phyloP scores from a whole-genome alignment of 345 rosid species.

The Hevea brasiliensis region DNA sequence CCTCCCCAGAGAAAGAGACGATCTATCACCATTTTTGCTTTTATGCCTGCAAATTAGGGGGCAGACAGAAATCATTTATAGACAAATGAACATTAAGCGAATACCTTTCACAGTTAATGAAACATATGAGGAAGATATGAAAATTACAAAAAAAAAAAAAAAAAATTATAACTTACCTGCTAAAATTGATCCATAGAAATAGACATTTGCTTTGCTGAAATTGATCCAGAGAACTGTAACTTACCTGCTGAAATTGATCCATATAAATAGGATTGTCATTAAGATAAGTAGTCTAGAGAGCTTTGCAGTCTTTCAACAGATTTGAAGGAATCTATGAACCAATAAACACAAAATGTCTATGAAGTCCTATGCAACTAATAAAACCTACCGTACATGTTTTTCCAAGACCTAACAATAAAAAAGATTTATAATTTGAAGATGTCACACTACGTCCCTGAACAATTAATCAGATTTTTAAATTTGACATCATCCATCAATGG shows the following conservation, averaged over 20 bases:
- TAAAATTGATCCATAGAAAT: too few species aligned
- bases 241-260: constrained; percentile 94
- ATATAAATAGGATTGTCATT: constrained; percentile 85
- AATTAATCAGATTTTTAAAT: background rate
- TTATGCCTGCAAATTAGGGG: too few species aligned
- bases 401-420: background rate
- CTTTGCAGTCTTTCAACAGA: constrained; percentile 78
- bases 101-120: too few species aligned
- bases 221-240: constrained; percentile 17
- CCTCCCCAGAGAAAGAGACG: too few species aligned
- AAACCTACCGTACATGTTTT: background rate
- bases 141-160: too few species aligned
- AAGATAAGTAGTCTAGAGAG: constrained; percentile 80
- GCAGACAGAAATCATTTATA: too few species aligned
- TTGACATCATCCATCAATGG: background rate
- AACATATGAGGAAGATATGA: too few species aligned
- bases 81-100: too few species aligned
- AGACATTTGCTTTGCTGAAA: too few species aligned
- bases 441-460: background rate
- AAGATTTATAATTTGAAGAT: background rate
- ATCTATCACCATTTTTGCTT: too few species aligned
- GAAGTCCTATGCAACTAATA: background rate
- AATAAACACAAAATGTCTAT: background rate
- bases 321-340: constrained; percentile 63
- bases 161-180: too few species aligned